These are phyloP conservation scores for Sclerotinia spermophila DNA, from an alignment of 2,329 filamentous ascomycete species.

Conservation along the genomic window DNA sequence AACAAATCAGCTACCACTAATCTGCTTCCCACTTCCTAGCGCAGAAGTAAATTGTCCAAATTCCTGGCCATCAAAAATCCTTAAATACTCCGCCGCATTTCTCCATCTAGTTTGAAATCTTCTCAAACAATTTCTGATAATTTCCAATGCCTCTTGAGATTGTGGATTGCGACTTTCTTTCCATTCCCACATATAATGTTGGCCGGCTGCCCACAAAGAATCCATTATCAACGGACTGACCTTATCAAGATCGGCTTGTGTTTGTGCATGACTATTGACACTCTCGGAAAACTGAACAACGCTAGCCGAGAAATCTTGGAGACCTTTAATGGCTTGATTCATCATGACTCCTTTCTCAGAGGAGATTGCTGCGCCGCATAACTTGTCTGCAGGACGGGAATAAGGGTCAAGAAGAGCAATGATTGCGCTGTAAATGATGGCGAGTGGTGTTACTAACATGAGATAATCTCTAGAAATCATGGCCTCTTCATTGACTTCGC, in stretches of 20 bases:
- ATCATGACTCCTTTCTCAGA: constrained; percentile 37
- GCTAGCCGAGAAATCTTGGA: constrained; percentile 34
- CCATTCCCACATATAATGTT: constrained; percentile 41
- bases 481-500: constrained; percentile 32
- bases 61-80: constrained; percentile 39
- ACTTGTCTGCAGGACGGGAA: constrained; percentile 34
- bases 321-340: constrained; percentile 36
- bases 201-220: constrained; percentile 39
- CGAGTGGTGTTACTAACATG: constrained; percentile 29
- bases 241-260: constrained; percentile 31
- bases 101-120: constrained; percentile 38
- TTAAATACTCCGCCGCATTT: constrained; percentile 39
- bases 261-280: constrained; percentile 26
- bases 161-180: constrained; percentile 39
- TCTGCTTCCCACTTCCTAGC: constrained; percentile 24
- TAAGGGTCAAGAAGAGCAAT: constrained; percentile 41
- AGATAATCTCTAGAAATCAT: constrained; percentile 29
- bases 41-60: constrained; percentile 37
- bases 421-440: constrained; percentile 33
- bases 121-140: constrained; percentile 35
- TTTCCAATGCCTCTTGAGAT: constrained; percentile 35
- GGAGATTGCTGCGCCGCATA: constrained; percentile 8
- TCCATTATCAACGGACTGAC: constrained; percentile 41
- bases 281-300: constrained; percentile 36
- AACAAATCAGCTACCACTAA: constrained; percentile 15